Evolutionary conservation across 441 rosid species (phyloP), one percentile per base, ranked within the genome.

Genomic region (Adansonia madagascariensis): DNA sequence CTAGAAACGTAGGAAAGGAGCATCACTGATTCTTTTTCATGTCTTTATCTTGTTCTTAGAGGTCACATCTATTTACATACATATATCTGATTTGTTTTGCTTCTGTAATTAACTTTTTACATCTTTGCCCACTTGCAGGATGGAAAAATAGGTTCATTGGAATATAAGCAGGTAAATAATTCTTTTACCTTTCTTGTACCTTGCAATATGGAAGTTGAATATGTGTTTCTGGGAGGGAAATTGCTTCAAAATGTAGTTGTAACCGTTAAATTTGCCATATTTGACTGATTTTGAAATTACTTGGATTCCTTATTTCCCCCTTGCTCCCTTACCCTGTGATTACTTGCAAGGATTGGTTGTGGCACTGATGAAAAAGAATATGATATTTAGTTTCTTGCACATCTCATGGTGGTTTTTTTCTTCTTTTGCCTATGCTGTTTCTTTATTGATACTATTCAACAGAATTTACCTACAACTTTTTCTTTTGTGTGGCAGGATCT

Each of bases 111-210:
- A 53, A 83, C 52, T 83, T 78, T 73, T 27, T 78, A 20, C 57
- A 46, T 0, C 15, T 75, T 66, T 78, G 22, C 72, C 35, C 6
- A 66, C 24, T 79, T 84, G 78, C 96, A 96, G 99, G 99, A 88
- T 88, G 91, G 91, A 55, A 93, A 89, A 84, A 81, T 96, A 76
- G 92, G 84, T 76, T 80, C 93, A 24, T 81, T 96, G 89, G 97
- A 89, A 79, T 82, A 85, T 86, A 94, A 96, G 84, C 99, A 93
- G 98, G 99, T 96, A 81, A 75, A 53, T 46, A n/a, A 3, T 17
- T 46, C 2, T 55, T 70, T 55, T 12, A 50, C 2, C 11, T 49
- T 52, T 44, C 56, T 12, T 24, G 8, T 76, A n/a, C 14, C n/a
- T 17, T 44, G 47, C 27, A 18, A 55, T 73, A 18, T 10, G 62